Evolutionary conservation across 768 basidiomycete genomes (phyloP).

Genomic region (Suillus subaureus): DNA sequence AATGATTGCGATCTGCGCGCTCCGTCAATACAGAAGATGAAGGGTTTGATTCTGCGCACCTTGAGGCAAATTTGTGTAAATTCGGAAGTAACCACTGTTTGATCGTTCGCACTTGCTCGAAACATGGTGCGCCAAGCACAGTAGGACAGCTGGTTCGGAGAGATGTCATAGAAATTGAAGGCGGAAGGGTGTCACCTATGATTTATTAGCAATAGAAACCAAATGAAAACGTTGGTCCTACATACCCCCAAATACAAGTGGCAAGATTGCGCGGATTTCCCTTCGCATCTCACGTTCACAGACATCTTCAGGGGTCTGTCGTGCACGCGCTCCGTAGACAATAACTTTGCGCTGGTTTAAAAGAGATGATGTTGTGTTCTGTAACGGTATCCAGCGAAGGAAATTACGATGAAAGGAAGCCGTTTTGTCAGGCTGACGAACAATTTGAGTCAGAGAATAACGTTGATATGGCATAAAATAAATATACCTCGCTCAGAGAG

Average conservation of each 20-base stretch:
- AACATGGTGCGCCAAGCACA: constrained; percentile 60
- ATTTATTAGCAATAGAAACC: constrained; percentile 10
- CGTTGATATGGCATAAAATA: not conserved
- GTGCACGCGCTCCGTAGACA: constrained; percentile 66
- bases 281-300: constrained; percentile 72
- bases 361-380: constrained; percentile 58
- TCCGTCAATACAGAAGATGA: not conserved
- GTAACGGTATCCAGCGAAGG: constrained; percentile 72
- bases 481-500: constrained; percentile 51
- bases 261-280: constrained; percentile 65
- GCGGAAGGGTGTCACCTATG: constrained; percentile 34
- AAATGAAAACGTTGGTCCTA: constrained; percentile 21
- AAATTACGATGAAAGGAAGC: constrained; percentile 70
- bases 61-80: constrained; percentile 53
- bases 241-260: constrained; percentile 65
- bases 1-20: constrained; percentile 29
- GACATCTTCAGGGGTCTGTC: constrained; percentile 70
- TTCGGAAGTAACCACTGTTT: constrained; percentile 77
- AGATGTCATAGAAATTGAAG: constrained; percentile 38
- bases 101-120: constrained; percentile 73
- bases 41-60: constrained; percentile 34
- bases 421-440: constrained; percentile 14
- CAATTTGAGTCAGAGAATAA: not conserved
- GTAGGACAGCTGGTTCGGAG: constrained; percentile 46
- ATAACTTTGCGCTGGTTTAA: constrained; percentile 69